Evolutionary conservation across 352 stramenopile species (phyloP).

Genomic region (Phytophthora hibernalis): DNA sequence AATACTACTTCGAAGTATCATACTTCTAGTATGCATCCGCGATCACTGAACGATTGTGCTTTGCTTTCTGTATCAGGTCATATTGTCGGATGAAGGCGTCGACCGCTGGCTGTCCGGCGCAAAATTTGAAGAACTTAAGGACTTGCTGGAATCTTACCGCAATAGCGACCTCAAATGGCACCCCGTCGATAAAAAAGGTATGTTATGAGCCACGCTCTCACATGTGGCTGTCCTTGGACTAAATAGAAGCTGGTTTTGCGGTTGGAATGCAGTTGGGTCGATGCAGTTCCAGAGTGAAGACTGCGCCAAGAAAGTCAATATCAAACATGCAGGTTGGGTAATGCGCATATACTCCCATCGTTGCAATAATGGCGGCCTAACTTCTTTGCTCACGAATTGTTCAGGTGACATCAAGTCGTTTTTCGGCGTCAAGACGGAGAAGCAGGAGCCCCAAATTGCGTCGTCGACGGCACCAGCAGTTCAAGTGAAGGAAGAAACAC

Average conservation of each 20-base stretch:
- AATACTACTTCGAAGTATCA: too few relatives aligned
- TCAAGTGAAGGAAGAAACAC: conserved; percentile 12
- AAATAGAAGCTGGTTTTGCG: not conserved
- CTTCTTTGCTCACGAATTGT: not conserved
- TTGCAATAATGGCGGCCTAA: not conserved
- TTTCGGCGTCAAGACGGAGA: conserved; percentile 55
- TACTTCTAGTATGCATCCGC: not conserved
- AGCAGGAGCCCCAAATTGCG: conserved; percentile 23
- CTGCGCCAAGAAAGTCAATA: conserved; percentile 78
- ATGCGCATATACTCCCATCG: not conserved
- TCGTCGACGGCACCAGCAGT: conserved; percentile 1
- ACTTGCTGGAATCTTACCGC: conserved; percentile 61
- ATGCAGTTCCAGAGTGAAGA: conserved; percentile 80
- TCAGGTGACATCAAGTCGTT: conserved; percentile 78
- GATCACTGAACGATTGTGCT: not conserved
- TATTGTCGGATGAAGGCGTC: conserved; percentile 69
- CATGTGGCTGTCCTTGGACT: not conserved
- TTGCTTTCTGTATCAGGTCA: too few relatives aligned
- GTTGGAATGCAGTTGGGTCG: conserved; percentile 58
- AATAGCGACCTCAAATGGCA: conserved; percentile 72
- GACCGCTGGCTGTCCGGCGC: conserved; percentile 69
- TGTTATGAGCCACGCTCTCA: too few relatives aligned
- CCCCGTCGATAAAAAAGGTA: conserved; percentile 80
- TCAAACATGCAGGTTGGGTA: conserved; percentile 72
- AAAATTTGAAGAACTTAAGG: conserved; percentile 64